Evolutionary conservation across 495 filamentous ascomycete genomes (phyloP), one percentile per base, ranked within the genome.

Genomic region (Penicillium ucsense): DNA sequence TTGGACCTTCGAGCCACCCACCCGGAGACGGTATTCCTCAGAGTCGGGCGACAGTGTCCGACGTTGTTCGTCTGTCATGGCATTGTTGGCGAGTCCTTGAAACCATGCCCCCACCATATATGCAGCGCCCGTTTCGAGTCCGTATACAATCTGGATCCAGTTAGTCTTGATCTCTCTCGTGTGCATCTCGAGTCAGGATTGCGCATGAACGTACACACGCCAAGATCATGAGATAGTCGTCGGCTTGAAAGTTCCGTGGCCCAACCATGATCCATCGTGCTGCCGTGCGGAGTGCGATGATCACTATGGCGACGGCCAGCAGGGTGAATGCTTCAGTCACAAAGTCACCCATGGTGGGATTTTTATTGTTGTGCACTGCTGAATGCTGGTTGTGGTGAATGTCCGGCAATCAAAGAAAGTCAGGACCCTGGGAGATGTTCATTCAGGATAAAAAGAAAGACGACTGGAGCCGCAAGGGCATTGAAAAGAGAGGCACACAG

Each of bases 171-270:
- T 1, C 20, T 20, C 20, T 20, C 20, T 20, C 20, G 20, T 20
- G 20, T 20, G 20, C 20, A 20, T 20, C 20, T 20, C 20, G 20
- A 20, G 20, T 20, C 20, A 20, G 20, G 20, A 20, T 20, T 20
- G 20, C 20, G 20, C 2, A 20, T 20, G 20, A 20, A 20, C 79
- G 39, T 33, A 43, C 41, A 43, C 68, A 70, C 3, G 75, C 76
- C 27, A 82, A 11, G 10, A 77, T 50, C 77, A 82, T 82, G 7
- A 83, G 51, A 58, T 79, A 81, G 53, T 83, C 80, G 57, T 83
- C 80, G 1, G 68, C 53, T 46, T 75, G 68, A 44, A 77, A 73
- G 10, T 71, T 68, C 40, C 55, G 62, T 6, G 73, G 56, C 3
- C 79, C 78, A n/a, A 74, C 73, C 11, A 68, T 68, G 38, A 53